Evolutionary conservation across 768 basidiomycete genomes (phyloP), one percentile per base, ranked within the genome.

Genomic region (Hygrophoropsis aurantiaca): DNA sequence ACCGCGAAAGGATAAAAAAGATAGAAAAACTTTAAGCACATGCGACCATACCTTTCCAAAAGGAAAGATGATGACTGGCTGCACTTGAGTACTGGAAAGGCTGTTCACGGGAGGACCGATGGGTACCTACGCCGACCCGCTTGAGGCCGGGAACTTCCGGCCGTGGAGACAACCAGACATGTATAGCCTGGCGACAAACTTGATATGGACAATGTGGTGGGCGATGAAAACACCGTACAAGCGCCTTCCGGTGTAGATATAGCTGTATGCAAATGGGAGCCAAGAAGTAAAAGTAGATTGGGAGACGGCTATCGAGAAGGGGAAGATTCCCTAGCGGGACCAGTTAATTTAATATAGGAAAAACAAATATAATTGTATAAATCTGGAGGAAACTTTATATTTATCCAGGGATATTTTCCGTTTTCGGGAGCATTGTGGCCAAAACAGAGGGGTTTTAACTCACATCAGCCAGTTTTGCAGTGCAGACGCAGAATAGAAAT

Each of bases 401-500:
- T 44, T 50, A 19, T 20, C 11, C 43, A 16, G 7, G 21, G 27
- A 32, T 18, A 39, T 24, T 10, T 37, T 40, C 58, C 45, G 0
- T 16, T 23, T 55, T 33, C 50, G 50, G 49, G 4, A 19, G 15
- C 5, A n/a, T 53, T 55, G 34, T 47, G 49, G 44, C 46, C 19
- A 57, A 65, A 66, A 52, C 2, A 36, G 34, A 42, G 20, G 51
- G 39, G 52, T 47, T 50, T 30, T 53, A 40, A 25, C 45, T 44
- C 46, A 48, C 42, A 59, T 58, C 56, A 52, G 55, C 52, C 56
- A 52, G 57, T n/a, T 49, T 49, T 58, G 59, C 49, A 53, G 57
- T 60, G 57, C 49, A 49, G 49, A 43, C 46, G 57, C 52, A 54
- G 61, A 61, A 62, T 63, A 64, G 66, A 56, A 68, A 64, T 64